Evolutionary conservation across 208 protist genomes (phyloP).

Genomic region (Acanthamoeba triangularis): DNA sequence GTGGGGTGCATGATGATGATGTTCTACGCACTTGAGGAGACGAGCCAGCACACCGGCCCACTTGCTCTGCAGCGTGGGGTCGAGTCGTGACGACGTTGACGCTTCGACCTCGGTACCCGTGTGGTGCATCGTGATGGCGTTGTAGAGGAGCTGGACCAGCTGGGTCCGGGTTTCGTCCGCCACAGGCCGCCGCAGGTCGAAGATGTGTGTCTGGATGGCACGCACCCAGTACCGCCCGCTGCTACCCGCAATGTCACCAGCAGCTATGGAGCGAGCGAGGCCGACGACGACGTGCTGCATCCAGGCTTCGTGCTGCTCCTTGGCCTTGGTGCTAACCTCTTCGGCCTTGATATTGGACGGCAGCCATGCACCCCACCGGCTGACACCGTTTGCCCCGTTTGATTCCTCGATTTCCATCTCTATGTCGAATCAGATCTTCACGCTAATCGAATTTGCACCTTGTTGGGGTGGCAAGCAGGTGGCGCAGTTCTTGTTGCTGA

Average conservation of each 20-base stretch:
- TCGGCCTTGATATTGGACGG: neutral
- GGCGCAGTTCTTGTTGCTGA: too few species aligned
- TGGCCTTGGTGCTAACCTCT: neutral
- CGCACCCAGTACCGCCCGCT: constrained; percentile 7
- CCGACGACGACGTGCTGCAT: neutral
- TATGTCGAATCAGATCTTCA: neutral
- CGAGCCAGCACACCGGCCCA: constrained; percentile 6
- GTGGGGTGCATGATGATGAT: neutral
- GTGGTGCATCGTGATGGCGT: constrained; percentile 2
- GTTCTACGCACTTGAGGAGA: neutral
- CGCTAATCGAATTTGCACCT: too few species aligned
- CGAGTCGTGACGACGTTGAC: neutral
- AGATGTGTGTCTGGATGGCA: constrained; percentile 11
- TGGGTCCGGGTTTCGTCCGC: neutral
- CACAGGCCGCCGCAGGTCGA: neutral
- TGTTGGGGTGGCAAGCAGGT: too few species aligned
- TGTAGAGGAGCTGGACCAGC: constrained; percentile 15
- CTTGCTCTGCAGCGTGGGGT: constrained; percentile 21
- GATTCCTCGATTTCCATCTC: constrained; percentile 7
- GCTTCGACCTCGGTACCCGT: neutral
- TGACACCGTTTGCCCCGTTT: neutral
- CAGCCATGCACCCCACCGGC: neutral
- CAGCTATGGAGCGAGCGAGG: neutral
- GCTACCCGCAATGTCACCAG: neutral
- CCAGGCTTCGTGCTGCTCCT: constrained; percentile 4